A percentile compares a stretch with the other conserved stretches of the same genome.
Evolutionary conservation across 441 rosid genomes (phyloP).

Genomic region (Cnidoscolus chayamansa): DNA sequence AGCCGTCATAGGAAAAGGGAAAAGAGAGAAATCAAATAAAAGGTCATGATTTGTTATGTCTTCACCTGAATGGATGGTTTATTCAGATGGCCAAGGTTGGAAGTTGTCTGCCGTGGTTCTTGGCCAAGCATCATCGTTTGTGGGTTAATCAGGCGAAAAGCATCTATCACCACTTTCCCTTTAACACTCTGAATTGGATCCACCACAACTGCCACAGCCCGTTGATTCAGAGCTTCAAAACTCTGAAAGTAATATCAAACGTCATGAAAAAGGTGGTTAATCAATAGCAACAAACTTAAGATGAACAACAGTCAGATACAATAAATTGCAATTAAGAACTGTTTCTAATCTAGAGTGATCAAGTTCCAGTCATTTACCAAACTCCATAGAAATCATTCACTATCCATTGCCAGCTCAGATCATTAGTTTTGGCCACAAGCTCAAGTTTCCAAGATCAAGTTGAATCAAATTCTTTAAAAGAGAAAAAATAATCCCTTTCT

Average conservation of each 20-base stretch:
- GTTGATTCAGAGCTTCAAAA: constrained; percentile 97
- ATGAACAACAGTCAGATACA: neutral
- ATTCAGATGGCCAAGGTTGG: constrained; percentile 93
- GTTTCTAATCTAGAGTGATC: neutral
- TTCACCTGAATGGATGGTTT: constrained; percentile 93
- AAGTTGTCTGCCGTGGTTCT: constrained; percentile 92
- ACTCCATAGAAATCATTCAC: neutral
- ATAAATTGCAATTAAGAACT: neutral
- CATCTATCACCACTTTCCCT: constrained; percentile 98
- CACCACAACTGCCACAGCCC: constrained; percentile 98
- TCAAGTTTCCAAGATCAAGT: neutral
- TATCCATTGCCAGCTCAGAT: neutral
- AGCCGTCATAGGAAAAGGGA: neutral
- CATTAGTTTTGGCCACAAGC: neutral
- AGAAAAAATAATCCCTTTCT: neutral
- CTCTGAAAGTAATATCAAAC: constrained; percentile 50
- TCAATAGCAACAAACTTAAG: neutral
- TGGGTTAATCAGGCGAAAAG: constrained; percentile 92
- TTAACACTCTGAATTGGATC: constrained; percentile 98
- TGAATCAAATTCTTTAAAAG: neutral
- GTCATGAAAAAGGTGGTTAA: constrained; percentile 3
- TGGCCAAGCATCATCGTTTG: constrained; percentile 99
- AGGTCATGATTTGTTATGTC: constrained; percentile 7
- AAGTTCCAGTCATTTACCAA: constrained; percentile 4
- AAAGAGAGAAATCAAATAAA: neutral